A percentile compares a stretch with the other conserved stretches of the same genome.
Evolutionary conservation across 208 protist genomes (phyloP).

Genomic region (Crithidia bombi): DNA sequence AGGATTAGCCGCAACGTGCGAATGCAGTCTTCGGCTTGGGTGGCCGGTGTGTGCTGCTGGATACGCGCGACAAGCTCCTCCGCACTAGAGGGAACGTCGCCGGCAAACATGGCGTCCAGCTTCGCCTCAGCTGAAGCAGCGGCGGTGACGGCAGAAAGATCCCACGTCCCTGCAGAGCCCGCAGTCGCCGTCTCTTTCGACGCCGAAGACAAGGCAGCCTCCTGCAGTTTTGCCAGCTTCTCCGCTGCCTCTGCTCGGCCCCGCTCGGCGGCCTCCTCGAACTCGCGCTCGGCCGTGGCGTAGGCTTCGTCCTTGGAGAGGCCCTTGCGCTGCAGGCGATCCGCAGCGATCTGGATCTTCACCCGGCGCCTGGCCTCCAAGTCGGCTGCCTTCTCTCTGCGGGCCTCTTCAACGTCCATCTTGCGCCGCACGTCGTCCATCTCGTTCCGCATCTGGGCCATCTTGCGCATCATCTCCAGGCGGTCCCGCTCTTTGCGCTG

Average conservation of each 20-base stretch:
- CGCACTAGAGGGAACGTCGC: constrained; percentile 7
- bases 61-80: constrained; percentile 42
- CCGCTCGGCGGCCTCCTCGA: constrained; percentile 45
- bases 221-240: constrained; percentile 23
- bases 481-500: constrained; percentile 62
- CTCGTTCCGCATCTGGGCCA: constrained; percentile 53
- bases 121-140: constrained; percentile 12
- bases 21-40: constrained; percentile 35
- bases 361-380: constrained; percentile 56
- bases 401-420: constrained; percentile 49
- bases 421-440: constrained; percentile 59
- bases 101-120: constrained; percentile 42
- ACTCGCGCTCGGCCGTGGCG: constrained; percentile 46
- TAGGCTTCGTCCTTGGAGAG: constrained; percentile 56
- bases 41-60: constrained; percentile 18
- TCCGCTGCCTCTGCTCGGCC: constrained; percentile 40
- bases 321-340: constrained; percentile 72
- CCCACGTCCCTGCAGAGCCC: constrained; percentile 32
- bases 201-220: not conserved
- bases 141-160: constrained; percentile 36
- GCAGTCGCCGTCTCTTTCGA: not conserved
- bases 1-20: constrained; percentile 66
- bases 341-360: constrained; percentile 67
- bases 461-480: constrained; percentile 65
- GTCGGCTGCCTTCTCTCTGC: constrained; percentile 62